A percentile compares a stretch with the other conserved stretches of the same genome.
These are phyloP conservation scores for Helichrysum umbraculigerum DNA, from an alignment of 129 eudicot species.

Conservation along the genomic window DNA sequence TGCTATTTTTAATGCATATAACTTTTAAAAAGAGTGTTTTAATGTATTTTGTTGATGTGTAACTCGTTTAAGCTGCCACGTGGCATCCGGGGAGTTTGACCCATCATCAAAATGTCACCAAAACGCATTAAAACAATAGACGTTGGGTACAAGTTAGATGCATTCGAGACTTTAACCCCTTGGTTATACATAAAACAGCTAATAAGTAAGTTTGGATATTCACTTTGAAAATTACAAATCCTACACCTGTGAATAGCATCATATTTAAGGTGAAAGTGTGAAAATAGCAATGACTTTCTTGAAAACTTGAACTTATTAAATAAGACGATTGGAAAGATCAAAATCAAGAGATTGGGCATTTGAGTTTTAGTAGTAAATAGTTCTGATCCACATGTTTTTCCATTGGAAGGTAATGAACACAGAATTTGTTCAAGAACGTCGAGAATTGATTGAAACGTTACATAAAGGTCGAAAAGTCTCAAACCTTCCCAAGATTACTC, in stretches of 20 bases:
- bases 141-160: too few relatives aligned
- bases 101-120: too few relatives aligned
- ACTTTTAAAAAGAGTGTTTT: too few relatives aligned
- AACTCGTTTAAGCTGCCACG: too few relatives aligned
- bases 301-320: background rate
- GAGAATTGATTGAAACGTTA: constrained; percentile 58
- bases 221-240: background rate
- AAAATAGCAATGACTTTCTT: background rate
- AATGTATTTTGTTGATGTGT: too few relatives aligned
- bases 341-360: background rate
- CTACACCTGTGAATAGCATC: background rate
- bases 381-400: background rate
- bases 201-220: too few relatives aligned
- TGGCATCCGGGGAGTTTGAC: too few relatives aligned
- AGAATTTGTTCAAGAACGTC: constrained; percentile 57
- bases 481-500: constrained; percentile 74
- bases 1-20: too few relatives aligned
- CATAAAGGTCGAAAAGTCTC: constrained; percentile 73
- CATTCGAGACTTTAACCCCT: too few relatives aligned
- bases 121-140: too few relatives aligned
- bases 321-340: background rate
- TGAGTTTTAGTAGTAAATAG: constrained; percentile 1
- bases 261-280: background rate
- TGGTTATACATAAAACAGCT: too few relatives aligned
- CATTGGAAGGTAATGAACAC: constrained; percentile 66